phyloP scores from a whole-genome alignment of 148 eudicot genomes.

The Arctostaphylos glauca region DNA sequence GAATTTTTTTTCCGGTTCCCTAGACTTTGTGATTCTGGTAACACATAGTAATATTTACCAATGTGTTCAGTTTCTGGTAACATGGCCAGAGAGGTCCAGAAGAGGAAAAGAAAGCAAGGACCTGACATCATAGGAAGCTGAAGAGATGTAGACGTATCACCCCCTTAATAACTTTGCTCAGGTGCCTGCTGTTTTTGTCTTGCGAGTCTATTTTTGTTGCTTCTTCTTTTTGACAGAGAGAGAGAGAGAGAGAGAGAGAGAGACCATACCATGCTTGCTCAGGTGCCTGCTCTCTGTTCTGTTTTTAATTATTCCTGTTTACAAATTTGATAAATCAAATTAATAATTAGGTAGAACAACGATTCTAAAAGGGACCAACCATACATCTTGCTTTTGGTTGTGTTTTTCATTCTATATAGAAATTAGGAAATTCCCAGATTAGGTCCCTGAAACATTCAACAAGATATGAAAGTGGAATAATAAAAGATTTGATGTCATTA shows the following conservation, averaged over 20 bases:
- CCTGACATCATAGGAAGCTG: not conserved
- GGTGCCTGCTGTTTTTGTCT: conserved; percentile 2
- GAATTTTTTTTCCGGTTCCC: no score
- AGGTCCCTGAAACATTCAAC: not conserved
- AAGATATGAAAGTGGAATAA: not conserved
- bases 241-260: not conserved
- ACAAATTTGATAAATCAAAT: not conserved
- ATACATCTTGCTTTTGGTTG: not conserved
- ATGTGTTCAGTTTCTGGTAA: not conserved
- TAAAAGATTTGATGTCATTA: not conserved
- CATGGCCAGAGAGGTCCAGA: conserved; percentile 1
- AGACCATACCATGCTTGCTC: no score
- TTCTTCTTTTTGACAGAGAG: not conserved
- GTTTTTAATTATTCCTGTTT: not conserved
- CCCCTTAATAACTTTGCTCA: not conserved
- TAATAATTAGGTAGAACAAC: not conserved
- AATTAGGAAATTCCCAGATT: not conserved
- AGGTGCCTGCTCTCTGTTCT: no score
- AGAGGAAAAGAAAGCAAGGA: not conserved
- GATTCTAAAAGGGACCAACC: not conserved
- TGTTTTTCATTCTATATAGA: not conserved
- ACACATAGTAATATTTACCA: not conserved
- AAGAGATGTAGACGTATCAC: not conserved
- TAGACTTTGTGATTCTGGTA: no score
- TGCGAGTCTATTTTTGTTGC: conserved; percentile 2